A percentile compares a stretch with the other conserved stretches of the same genome.
phyloP scores from a whole-genome alignment of 495 filamentous ascomycete genomes.

The Penicillium manginii region DNA sequence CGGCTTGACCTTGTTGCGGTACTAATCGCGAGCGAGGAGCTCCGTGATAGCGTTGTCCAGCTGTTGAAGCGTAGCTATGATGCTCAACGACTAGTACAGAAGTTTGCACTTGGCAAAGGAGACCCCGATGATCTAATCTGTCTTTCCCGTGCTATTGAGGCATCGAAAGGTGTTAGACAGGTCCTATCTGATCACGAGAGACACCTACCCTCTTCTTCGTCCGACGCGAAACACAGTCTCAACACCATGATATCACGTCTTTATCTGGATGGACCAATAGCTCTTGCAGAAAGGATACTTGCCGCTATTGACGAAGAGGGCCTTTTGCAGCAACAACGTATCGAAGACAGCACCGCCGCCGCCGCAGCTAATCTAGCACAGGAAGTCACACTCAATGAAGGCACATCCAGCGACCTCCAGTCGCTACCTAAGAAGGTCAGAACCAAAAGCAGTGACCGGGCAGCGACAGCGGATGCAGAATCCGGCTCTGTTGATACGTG shows the following conservation, averaged over 20 bases:
- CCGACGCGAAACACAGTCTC: slow-evolving; percentile 41
- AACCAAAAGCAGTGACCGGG: slow-evolving; percentile 36
- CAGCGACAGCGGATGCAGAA: slow-evolving; percentile 34
- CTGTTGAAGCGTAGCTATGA: slow-evolving; percentile 82
- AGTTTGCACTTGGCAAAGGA: slow-evolving; percentile 88
- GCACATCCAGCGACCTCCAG: slow-evolving; percentile 47
- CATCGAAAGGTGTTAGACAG: slow-evolving; percentile 69
- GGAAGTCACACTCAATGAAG: slow-evolving; percentile 65
- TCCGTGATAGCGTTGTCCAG: slow-evolving; percentile 67
- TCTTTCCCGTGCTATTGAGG: slow-evolving; percentile 78
- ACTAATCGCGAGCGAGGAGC: slow-evolving; percentile 62
- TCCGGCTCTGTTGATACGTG: slow-evolving; percentile 62
- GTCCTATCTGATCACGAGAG: slow-evolving; percentile 38
- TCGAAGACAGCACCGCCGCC: slow-evolving; percentile 71
- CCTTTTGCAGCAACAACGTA: slow-evolving; percentile 73
- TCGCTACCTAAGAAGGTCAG: slow-evolving; percentile 49
- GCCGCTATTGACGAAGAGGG: slow-evolving; percentile 93
- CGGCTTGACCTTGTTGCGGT: slow-evolving; percentile 81
- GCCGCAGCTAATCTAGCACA: slow-evolving; percentile 70
- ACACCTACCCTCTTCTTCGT: slow-evolving; percentile 18
- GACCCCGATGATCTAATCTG: slow-evolving; percentile 90
- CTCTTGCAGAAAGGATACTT: slow-evolving; percentile 70
- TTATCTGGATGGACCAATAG: slow-evolving; percentile 66
- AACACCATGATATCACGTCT: slow-evolving; percentile 61
- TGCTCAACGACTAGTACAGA: slow-evolving; percentile 86